These are phyloP conservation scores for Lagenaria siceraria DNA, from an alignment of 306 rosid genomes.

Conservation along the genomic window DNA sequence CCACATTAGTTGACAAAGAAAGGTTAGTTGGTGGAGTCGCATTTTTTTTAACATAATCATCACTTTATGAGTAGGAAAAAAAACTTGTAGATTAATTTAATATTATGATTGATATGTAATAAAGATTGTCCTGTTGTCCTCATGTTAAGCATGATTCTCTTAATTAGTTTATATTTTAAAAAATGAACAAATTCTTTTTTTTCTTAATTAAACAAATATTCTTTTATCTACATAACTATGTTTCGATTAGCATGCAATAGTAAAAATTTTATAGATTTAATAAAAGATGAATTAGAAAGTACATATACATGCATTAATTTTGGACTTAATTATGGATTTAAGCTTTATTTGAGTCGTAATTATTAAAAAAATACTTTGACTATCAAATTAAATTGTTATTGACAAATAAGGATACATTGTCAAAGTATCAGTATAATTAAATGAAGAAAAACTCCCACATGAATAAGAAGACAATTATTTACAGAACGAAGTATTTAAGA, in stretches of 20 bases:
- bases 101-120: not conserved
- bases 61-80: not conserved
- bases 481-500: no score
- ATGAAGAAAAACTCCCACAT: no score
- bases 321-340: not conserved
- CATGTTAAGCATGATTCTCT: not conserved
- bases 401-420: not conserved
- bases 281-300: not conserved
- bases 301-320: not conserved
- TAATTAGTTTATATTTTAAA: no score
- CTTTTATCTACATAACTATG: not conserved
- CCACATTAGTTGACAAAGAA: not conserved
- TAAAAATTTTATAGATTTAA: not conserved
- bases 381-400: not conserved
- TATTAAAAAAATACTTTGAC: not conserved
- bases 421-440: no score
- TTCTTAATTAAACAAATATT: not conserved
- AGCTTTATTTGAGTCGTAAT: not conserved
- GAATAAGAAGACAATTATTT: no score
- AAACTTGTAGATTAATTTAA: not conserved
- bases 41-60: not conserved
- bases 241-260: no score
- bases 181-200: no score
- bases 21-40: not conserved
- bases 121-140: no score